Evolutionary conservation across 352 stramenopile genomes (phyloP), one percentile per base, ranked within the genome.

Genomic region (Phytopythium litorale): DNA sequence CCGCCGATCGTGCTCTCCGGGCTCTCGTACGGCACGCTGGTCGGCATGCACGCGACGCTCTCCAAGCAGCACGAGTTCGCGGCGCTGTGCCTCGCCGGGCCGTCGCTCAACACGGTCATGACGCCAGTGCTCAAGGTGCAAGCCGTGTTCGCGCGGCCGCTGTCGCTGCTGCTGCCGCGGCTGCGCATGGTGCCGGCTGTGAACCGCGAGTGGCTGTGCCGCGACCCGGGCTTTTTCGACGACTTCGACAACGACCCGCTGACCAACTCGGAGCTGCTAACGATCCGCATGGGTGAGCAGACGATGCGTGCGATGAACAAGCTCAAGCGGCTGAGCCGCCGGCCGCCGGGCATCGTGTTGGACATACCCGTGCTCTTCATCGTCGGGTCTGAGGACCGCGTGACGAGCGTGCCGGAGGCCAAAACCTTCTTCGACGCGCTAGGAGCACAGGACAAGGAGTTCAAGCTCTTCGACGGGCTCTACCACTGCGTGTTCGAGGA

Each of bases 401-500:
- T 88, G 30, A 78, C 73, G 19, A 82, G 80, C 32, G 63, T 76
- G 40, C 56, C 67, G 28, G 56, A 72, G 9, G 51, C 72, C 12
- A 59, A 69, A 2, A 64, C 63, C 33, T 90, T 90, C 45, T 84
- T 72, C 58, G 50, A 71, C 32, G 61, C 55, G 8, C 68, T 87
- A 46, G 62, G 43, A n/a, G 83, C 67, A 58, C 62, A 68, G 25
- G 77, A 90, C 76, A 90, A 88, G 70, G 61, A 82, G 60, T 79
- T 86, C 58, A 81, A 85, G 57, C 21, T 81, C 52, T 90, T 86
- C 51, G 70, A 81, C 9, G 81, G 78, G 2, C 50, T 87, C 16
- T 88, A 72, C 58, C 78, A 90, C 71, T 84, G 77, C 66, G 66
- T 90, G 40, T 88, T 81, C 58, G 72, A 88, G 51, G 81, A 88